Percentiles rank a stretch among this genome's conserved stretches.
Evolutionary conservation across 805 yeast species (phyloP).

Genomic region (Candida dajiaensis): DNA sequence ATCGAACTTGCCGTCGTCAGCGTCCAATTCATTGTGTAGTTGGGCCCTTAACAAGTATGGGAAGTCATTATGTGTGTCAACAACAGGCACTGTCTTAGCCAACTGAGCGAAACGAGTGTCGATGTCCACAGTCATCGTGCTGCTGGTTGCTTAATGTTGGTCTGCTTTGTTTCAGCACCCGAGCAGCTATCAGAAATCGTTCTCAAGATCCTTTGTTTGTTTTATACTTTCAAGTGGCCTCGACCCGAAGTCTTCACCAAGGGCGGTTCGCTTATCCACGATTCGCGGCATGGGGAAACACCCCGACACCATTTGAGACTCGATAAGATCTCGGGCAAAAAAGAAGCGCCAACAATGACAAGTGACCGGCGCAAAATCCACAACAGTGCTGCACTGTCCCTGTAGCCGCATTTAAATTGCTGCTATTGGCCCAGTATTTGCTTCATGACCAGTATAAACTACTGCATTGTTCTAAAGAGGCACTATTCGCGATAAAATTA

Average conservation of each 20-base stretch:
- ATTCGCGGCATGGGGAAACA: not conserved
- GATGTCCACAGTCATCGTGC: conserved; percentile 6
- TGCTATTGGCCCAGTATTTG: too few species aligned
- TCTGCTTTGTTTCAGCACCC: too few species aligned
- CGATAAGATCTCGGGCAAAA: too few species aligned
- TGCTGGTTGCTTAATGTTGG: too few species aligned
- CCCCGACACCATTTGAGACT: not conserved
- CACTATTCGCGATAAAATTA: not conserved
- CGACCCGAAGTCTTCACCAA: not conserved
- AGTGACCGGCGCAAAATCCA: not conserved
- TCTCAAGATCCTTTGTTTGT: not conserved
- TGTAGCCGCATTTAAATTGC: too few species aligned
- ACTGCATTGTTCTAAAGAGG: not conserved
- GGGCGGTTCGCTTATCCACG: not conserved
- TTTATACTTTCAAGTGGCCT: too few species aligned
- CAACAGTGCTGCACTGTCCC: too few species aligned
- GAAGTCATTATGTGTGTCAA: conserved; percentile 46
- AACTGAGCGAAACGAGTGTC: conserved; percentile 15
- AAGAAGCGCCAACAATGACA: too few species aligned
- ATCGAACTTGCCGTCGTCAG: conserved; percentile 27
- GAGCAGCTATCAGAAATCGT: too few species aligned
- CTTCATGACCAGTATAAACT: too few species aligned
- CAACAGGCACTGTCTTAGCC: conserved; percentile 29
- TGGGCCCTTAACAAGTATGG: conserved; percentile 44
- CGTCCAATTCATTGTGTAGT: conserved; percentile 36